A percentile compares a stretch with the other conserved stretches of the same genome.
Evolutionary conservation across 2,329 filamentous ascomycete species (phyloP).

Genomic region (Aspergillus floridensis): DNA sequence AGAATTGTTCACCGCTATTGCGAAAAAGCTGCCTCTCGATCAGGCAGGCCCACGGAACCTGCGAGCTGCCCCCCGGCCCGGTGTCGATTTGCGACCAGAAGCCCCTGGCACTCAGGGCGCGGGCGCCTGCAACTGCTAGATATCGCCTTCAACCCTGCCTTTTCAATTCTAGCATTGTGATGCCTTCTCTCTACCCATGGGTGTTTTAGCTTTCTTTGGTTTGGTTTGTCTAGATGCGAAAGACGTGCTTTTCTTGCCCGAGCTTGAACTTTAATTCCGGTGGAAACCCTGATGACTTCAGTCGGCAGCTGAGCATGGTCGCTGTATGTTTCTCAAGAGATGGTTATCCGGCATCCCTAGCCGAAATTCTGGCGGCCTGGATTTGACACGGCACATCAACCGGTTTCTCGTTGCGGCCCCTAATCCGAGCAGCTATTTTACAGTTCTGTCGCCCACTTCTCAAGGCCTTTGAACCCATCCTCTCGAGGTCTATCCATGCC

Average conservation of each 20-base stretch:
- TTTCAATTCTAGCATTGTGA: slow-evolving; percentile 8
- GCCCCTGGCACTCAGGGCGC: slow-evolving; percentile 59
- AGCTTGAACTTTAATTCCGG: slow-evolving; percentile 10
- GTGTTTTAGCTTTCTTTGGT: slow-evolving; percentile 6
- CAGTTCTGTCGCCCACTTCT: neutral
- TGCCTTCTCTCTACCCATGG: slow-evolving; percentile 6
- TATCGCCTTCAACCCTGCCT: slow-evolving; percentile 3
- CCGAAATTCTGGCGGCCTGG: slow-evolving; percentile 3
- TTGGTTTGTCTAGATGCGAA: slow-evolving; percentile 19
- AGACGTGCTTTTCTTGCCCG: slow-evolving; percentile 12
- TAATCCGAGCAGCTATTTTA: neutral
- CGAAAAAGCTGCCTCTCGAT: slow-evolving; percentile 94
- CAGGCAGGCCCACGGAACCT: slow-evolving; percentile 90
- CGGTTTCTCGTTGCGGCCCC: slow-evolving; percentile 1
- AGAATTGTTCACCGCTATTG: slow-evolving; percentile 95
- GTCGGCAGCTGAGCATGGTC: slow-evolving; percentile 14
- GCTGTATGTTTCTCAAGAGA: slow-evolving; percentile 13
- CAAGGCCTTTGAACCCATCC: neutral
- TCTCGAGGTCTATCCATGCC: neutral
- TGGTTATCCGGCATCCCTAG: neutral
- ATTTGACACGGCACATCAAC: neutral
- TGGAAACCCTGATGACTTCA: slow-evolving; percentile 3
- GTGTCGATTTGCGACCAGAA: slow-evolving; percentile 66
- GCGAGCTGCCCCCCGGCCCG: slow-evolving; percentile 61
- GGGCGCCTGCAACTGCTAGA: slow-evolving; percentile 63